Evolutionary conservation across 768 basidiomycete genomes (phyloP), one percentile per base, ranked within the genome.

Genomic region (Lenzites betulinus): DNA sequence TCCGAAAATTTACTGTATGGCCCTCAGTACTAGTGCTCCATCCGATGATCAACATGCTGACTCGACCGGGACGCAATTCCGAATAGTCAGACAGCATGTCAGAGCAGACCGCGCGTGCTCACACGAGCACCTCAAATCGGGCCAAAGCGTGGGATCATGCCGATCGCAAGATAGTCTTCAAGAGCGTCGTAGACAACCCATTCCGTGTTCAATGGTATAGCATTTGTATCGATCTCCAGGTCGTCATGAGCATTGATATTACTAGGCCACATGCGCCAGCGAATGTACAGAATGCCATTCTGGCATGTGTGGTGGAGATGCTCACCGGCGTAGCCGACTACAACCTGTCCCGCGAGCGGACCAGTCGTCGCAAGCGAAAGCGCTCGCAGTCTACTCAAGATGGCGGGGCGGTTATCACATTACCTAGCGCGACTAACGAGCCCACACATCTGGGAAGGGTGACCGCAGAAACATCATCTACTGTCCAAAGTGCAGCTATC

Each of bases 141-240:
- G 83, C 82, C 28, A 85, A 78, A 64, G 70, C 74, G 22, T 76
- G 76, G n/a, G 60, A 72, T 18, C 59, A 63, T 8, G 7, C 67
- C 16, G 89, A 91, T 23, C 82, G 79, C 47, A 92, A 86, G 67
- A 74, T 77, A 1, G 83, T 87, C 0, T 92, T 84, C 75, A 92
- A 85, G 64, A 80, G 83, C 59, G 86, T 88, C 0, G 75, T 93
- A 23, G 86, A 87, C 51, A 92, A 83, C 60, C 92, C 92, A 2
- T 88, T 89, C 66, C 79, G 81, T 12, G 76, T 92, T 16, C 70
- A 74, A 69, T 93, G 92, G 92, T 92, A 67, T 60, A 66, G 56
- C n/a, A 16, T 9, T 23, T n/a, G 35, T n/a, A 23, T n/a, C 26
- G 33, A 11, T 26, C 8, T 28, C 1, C 20, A 1, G 2, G 15